Percentiles rank a stretch among this genome's conserved stretches.
Conservation (phyloP, 345 rosid genomes). For the Stellera chamaejasme region DNA sequence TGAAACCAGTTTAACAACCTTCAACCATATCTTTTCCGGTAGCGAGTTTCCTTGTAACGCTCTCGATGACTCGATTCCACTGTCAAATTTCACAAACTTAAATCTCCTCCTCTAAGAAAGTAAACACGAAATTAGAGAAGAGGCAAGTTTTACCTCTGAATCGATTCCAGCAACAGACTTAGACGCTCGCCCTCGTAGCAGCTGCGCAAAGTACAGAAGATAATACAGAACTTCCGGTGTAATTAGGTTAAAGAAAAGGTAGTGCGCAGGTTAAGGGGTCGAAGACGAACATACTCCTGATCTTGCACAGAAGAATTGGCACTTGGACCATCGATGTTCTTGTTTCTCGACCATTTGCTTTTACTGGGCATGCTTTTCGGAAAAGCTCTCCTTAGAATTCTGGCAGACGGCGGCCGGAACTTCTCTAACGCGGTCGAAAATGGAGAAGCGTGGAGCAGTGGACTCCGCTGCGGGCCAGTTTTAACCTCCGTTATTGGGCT, state of each 20-base stretch:
- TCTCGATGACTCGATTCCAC: conserved; percentile 12
- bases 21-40: conserved; percentile 15
- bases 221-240: not conserved
- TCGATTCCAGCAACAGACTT: conserved; percentile 8
- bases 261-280: not conserved
- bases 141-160: conserved; percentile 3
- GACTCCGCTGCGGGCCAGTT: no score
- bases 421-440: no score
- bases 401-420: no score
- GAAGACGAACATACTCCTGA: conserved; percentile 4
- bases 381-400: not conserved
- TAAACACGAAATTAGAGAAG: not conserved
- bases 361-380: conserved; percentile 1
- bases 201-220: not conserved
- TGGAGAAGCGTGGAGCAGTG: no score
- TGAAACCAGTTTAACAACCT: conserved; percentile 1
- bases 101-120: not conserved
- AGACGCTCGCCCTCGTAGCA: conserved; percentile 11
- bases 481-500: no score
- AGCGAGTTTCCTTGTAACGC: conserved; percentile 6
- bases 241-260: not conserved
- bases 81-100: not conserved
- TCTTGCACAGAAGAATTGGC: not conserved
- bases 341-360: conserved; percentile 2
- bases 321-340: not conserved